Percentiles rank a stretch among this genome's conserved stretches.
Evolutionary conservation across 306 rosid species (phyloP).

Genomic region (Argentina anserina): DNA sequence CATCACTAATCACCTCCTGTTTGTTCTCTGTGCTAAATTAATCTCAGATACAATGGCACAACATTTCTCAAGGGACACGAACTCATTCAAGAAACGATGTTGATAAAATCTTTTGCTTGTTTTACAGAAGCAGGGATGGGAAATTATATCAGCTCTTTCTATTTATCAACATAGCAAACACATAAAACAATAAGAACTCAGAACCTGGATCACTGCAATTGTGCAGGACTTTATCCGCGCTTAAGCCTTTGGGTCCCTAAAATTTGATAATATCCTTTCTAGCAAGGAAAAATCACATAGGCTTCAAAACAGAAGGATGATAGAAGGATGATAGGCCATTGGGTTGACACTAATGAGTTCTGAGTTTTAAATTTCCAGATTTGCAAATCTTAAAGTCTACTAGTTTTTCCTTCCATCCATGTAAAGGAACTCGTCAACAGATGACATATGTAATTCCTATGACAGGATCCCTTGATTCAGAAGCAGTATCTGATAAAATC

Average conservation of each 20-base stretch:
- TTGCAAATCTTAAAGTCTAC: conserved; percentile 35
- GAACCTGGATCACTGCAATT: conserved; percentile 31
- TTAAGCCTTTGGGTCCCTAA: too few relatives aligned
- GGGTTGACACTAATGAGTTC: conserved; percentile 34
- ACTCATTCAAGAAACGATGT: background rate
- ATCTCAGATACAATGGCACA: background rate
- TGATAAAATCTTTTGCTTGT: too few relatives aligned
- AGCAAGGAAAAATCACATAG: too few relatives aligned
- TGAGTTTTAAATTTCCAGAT: conserved; percentile 30
- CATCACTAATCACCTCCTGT: background rate
- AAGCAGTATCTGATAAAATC: too few relatives aligned
- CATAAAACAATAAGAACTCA: too few relatives aligned
- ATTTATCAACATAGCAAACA: too few relatives aligned
- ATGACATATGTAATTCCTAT: too few relatives aligned
- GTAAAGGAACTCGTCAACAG: conserved; percentile 22
- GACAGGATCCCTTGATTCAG: too few relatives aligned
- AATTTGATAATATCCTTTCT: too few relatives aligned
- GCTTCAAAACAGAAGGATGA: conserved; percentile 66
- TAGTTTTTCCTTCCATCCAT: conserved; percentile 60
- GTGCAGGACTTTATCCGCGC: conserved; percentile 16
- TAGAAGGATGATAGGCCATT: conserved; percentile 62
- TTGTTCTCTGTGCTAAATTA: too few relatives aligned
- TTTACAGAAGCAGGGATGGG: too few relatives aligned
- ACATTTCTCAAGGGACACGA: background rate
- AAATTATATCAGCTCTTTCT: too few relatives aligned